Base-by-base conservation (phyloP, 176 grass and related monocot genomes). In the Otatea glauca region DNA sequence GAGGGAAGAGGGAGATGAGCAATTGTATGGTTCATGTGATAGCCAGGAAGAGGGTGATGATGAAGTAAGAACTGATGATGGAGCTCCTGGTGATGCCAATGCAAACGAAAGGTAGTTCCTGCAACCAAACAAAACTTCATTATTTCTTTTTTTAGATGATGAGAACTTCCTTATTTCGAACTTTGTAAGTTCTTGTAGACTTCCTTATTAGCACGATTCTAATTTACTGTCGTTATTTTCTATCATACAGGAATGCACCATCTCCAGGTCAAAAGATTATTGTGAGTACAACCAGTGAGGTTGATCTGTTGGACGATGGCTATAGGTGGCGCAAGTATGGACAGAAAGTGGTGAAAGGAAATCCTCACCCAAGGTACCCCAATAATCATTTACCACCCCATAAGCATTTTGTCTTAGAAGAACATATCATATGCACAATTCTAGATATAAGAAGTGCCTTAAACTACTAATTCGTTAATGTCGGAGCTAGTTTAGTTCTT, bases 301-400 rank as follows among this genome's bases (percentile, higher is more conserved):
- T 95, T 49, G 93, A 95, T 88, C 81, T 95, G 72, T 88, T 95
- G 85, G 83, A 89, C 14, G 92, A 94, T 81, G 92, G 92, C 61
- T 94, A 89, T 43, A 89, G 90, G 72, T 94, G 92, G 92, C 86
- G 89, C 20, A 94, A 94, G 58, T 94, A 94, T 63, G 92, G 89
- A 50, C 92, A 94, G 25, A 91, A 94, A 53, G 69, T 87, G 74
- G 86, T 91, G 38, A 87, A 88, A 79, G 92, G 89, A 76, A 91
- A 87, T 64, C 83, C 90, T 56, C 79, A 77, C 39, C 92, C 92
- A 61, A 86, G 92, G 70, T 88, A 81, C 6, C 72, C 24, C 79
- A 76, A 77, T 82, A 37, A 65, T 71, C 62, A 61, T 37, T 18
- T 72, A 32, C 49, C 12, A 34, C 8, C 42, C 42, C 42, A 43